Base-by-base conservation (phyloP, 2,329 filamentous ascomycete genomes). In the Chaetomium sp. region DNA sequence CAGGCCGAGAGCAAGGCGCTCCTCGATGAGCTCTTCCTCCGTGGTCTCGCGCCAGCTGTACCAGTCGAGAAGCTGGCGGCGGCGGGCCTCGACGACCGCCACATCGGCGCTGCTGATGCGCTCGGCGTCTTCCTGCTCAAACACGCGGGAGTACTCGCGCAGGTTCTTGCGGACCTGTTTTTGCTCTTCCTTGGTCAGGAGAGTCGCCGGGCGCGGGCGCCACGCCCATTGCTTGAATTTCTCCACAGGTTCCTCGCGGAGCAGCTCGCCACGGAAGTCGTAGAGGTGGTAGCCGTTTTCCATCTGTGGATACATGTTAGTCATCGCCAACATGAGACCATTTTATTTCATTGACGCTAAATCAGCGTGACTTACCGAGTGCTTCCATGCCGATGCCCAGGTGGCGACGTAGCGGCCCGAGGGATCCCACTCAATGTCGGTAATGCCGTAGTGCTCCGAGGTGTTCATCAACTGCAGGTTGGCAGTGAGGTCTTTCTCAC, bases 201-300 rank as follows among this genome's bases (percentile, higher is more conserved):
- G 84, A n/a, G 89, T 94, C 6, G 89, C 72, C 19, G 94, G 94
- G 44, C 94, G 88, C 19, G 94, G 94, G 45, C 94, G 88, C 94
- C 94, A 99, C 61, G 89, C 74, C 75, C 91, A 89, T 74, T 99
- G 94, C 82, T 96, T 96, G 83, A 99, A 97, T 74, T 95, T 95
- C 64, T 99, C 94, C 57, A 95, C 81, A 51, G 85, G 86, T 73
- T 96, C 89, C 75, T 99, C 95, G 57, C 91, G 86, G 53, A 99
- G 84, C 53, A 87, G 82, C 66, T 88, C 86, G 62, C 94, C 95
- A 71, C 86, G 88, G 82, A 99, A 99, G 71, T 95, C 91, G 81
- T 96, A 97, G 59, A 99, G 77, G 72, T 97, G 92, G 79, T 96
- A 99, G 61, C 94, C 94, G 71, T 97, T 99, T 79, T 99, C 94